Evolutionary conservation across 2,329 filamentous ascomycete species (phyloP).

Genomic region (Xylaria sp.): DNA sequence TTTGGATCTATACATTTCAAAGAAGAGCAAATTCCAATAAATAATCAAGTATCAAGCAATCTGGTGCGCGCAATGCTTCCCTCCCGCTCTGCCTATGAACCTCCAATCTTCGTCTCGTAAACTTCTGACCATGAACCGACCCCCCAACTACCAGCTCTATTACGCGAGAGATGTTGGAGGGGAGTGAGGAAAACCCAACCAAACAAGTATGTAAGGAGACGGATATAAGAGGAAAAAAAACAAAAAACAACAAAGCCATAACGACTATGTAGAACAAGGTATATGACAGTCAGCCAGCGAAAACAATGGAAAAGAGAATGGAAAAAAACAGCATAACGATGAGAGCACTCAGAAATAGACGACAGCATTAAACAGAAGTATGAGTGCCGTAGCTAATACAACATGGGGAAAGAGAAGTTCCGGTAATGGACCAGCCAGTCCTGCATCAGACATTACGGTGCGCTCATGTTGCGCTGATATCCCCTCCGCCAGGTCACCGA

Average conservation of each 20-base stretch:
- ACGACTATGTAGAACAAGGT: constrained; percentile 68
- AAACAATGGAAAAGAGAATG: constrained; percentile 38
- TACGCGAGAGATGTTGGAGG: constrained; percentile 35
- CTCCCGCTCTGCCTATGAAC: constrained; percentile 20
- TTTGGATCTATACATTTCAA: constrained; percentile 47
- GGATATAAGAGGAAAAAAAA: constrained; percentile 37
- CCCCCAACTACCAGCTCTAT: constrained; percentile 42
- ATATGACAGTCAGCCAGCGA: constrained; percentile 55
- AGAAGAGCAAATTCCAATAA: constrained; percentile 39
- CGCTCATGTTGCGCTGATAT: constrained; percentile 45
- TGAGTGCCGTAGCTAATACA: constrained; percentile 58
- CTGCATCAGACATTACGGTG: constrained; percentile 53
- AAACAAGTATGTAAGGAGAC: constrained; percentile 17
- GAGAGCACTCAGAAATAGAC: constrained; percentile 39
- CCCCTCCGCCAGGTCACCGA: constrained; percentile 45
- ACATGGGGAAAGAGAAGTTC: constrained; percentile 58
- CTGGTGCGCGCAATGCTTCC: constrained; percentile 43
- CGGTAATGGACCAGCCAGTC: constrained; percentile 53
- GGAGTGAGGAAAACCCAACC: constrained; percentile 25
- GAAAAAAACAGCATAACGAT: constrained; percentile 18
- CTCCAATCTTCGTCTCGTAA: constrained; percentile 28
- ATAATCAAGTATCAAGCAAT: constrained; percentile 43
- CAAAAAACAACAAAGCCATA: constrained; percentile 22
- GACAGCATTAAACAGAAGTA: constrained; percentile 54
- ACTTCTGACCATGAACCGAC: constrained; percentile 36